Base-by-base conservation (phyloP, 176 grass and related monocot species). In the Eragrostis curvula region DNA sequence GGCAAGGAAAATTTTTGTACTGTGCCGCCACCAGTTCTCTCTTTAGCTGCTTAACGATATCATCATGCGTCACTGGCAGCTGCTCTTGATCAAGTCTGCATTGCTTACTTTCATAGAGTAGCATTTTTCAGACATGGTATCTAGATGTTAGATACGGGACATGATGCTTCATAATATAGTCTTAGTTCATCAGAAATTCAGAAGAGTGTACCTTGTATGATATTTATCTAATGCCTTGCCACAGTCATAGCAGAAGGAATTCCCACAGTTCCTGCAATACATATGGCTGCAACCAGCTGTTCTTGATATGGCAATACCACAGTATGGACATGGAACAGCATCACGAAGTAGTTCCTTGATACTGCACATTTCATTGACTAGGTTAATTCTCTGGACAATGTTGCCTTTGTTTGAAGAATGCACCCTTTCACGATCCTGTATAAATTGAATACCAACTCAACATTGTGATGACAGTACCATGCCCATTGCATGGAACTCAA, bases 251-350 rank as follows among this genome's bases (percentile, higher is more conserved):
- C 87, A 90, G 56, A 93, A 90, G 8, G 6, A 14, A 12, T 49
- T 70, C 32, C 68, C 17, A 58, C 91, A 90, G 51, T 87, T 90
- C 15, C 42, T 70, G 28, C 87, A 90, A 12, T 55, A 16, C 84
- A 87, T 93, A 32, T 93, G 85, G 78, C 90, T 79, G 72, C 91
- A 90, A 73, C 91, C 81, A 65, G 83, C 70, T 7, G 83, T 67
- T 23, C 85, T 74, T 20, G 91, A 83, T 32, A 87, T 87, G 40
- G 84, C 87, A 9, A 41, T 79, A 66, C 71, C 70, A 42, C 91
- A 90, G 70, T 80, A 44, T 18, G 85, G 87, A 39, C 91, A n/a
- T n/a, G n/a, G n/a, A n/a, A n/a, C n/a, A n/a, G n/a, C n/a, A n/a
- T n/a, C 88, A 82, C 68, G 81, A 71, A 90, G 78, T 48, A 66